phyloP scores from a whole-genome alignment of 73 alveolate species.

The Paramecium biaurelia region DNA sequence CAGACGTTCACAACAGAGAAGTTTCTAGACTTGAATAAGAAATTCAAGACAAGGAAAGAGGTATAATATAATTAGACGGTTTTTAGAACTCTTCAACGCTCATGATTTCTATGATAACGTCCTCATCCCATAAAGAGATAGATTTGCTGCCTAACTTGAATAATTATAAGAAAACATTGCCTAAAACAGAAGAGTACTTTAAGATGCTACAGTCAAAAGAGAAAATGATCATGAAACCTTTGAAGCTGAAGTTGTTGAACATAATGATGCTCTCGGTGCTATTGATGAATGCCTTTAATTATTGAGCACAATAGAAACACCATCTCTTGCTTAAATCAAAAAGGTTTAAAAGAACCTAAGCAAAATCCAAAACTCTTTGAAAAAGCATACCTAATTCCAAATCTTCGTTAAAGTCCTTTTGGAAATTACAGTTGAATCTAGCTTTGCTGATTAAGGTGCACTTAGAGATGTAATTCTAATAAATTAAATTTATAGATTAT shows the following conservation, averaged over 20 bases:
- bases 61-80: not conserved
- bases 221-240: not conserved
- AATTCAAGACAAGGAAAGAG: constrained; percentile 47
- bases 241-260: constrained; percentile 28
- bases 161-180: constrained; percentile 30
- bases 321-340: constrained; percentile 38
- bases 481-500: not conserved
- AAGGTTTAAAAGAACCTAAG: not conserved
- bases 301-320: not conserved
- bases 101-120: constrained; percentile 48
- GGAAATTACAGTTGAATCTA: constrained; percentile 36
- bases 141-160: constrained; percentile 46
- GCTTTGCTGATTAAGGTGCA: constrained; percentile 48
- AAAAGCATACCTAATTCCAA: not conserved
- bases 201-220: not conserved
- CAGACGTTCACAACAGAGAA: constrained; percentile 42
- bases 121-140: constrained; percentile 46
- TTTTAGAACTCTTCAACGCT: constrained; percentile 40
- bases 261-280: not conserved
- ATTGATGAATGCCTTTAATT: constrained; percentile 33
- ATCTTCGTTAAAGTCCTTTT: constrained; percentile 6
- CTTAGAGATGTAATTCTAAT: constrained; percentile 6
- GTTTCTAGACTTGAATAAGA: constrained; percentile 48
- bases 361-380: constrained; percentile 7
- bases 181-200: not conserved